These are phyloP conservation scores for Podochytrium sp. DNA, from an alignment of 192 early-diverging fungal species.

Conservation along the genomic window DNA sequence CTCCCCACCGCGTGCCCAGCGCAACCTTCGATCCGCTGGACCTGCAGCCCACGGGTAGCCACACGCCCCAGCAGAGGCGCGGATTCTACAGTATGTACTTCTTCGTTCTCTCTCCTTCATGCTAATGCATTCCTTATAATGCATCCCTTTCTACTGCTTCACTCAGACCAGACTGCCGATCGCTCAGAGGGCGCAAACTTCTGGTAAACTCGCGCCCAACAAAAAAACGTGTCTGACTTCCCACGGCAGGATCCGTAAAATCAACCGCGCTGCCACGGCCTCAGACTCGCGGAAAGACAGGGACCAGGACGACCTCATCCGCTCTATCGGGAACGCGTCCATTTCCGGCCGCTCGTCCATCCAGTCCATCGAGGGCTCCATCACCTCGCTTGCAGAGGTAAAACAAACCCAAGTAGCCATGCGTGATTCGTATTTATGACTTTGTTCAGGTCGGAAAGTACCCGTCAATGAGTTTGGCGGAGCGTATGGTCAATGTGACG, in stretches of 20 bases:
- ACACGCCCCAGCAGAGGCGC: neutral
- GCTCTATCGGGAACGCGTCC: neutral
- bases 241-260: slow-evolving; percentile 23
- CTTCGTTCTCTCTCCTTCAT: neutral
- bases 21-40: slow-evolving; percentile 17
- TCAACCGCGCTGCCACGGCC: slow-evolving; percentile 19
- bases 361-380: slow-evolving; percentile 20
- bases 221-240: neutral
- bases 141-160: neutral
- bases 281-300: neutral
- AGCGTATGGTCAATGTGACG: slow-evolving; percentile 54
- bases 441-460: slow-evolving; percentile 30
- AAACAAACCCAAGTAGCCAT: neutral
- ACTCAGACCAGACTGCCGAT: slow-evolving; percentile 17
- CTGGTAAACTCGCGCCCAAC: neutral
- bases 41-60: neutral
- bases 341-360: neutral
- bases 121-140: neutral
- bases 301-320: slow-evolving; percentile 17
- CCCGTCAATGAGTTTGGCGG: slow-evolving; percentile 49
- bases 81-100: slow-evolving; percentile 32
- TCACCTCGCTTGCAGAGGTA: slow-evolving; percentile 23
- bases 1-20: neutral
- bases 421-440: neutral
- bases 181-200: slow-evolving; percentile 20